These are phyloP conservation scores for Inga leiocalycina DNA, from an alignment of 306 rosid species.

Conservation along the genomic window DNA sequence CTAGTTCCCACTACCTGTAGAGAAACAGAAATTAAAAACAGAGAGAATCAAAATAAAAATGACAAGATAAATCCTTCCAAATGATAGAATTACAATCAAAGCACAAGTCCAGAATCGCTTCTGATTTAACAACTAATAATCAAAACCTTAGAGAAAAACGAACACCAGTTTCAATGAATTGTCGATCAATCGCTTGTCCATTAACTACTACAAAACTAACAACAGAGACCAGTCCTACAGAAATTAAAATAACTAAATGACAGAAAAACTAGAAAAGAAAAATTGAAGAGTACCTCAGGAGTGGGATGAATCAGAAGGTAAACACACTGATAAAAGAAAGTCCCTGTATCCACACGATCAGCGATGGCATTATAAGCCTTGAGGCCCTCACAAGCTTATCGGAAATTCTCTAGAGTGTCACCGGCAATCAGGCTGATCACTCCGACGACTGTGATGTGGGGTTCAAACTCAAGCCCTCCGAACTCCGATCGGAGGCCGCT, in stretches of 20 bases:
- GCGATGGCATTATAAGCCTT: conserved; percentile 62
- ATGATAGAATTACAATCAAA: background rate
- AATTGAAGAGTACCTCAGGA: conserved; percentile 42
- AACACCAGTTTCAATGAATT: too few relatives aligned
- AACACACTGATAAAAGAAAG: conserved; percentile 37
- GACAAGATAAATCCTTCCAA: background rate
- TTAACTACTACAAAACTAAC: too few relatives aligned
- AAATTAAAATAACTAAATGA: background rate
- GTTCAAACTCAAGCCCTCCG: conserved; percentile 75
- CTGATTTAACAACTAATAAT: too few relatives aligned
- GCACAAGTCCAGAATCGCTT: too few relatives aligned
- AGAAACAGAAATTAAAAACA: background rate
- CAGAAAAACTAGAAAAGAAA: too few relatives aligned
- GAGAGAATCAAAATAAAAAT: background rate
- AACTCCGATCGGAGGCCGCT: conserved; percentile 64
- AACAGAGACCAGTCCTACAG: too few relatives aligned
- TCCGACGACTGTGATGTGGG: conserved; percentile 67
- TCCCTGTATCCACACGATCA: conserved; percentile 40
- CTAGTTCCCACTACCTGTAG: conserved; percentile 63
- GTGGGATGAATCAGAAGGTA: conserved; percentile 74
- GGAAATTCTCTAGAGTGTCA: conserved; percentile 64
- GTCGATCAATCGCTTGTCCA: too few relatives aligned
- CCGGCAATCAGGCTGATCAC: background rate
- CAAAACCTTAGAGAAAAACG: too few relatives aligned
- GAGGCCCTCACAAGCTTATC: conserved; percentile 53